Conservation (phyloP, 805 yeast species). For the Saccharomycopsis sp. region DNA sequence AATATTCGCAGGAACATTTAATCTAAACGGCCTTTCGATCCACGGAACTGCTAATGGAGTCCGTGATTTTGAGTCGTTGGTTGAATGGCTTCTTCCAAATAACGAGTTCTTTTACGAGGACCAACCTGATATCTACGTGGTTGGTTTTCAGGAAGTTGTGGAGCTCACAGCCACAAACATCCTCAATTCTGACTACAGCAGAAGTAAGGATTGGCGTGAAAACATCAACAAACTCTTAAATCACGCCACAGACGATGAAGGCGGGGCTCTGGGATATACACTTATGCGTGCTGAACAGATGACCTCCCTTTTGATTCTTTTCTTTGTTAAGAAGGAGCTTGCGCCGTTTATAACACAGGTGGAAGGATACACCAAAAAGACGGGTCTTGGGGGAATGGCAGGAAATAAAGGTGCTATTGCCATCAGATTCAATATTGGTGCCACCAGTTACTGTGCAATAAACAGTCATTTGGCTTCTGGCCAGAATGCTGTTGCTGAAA, state of each 20-base stretch:
- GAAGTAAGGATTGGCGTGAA: conserved; percentile 73
- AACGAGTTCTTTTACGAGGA: conserved; percentile 30
- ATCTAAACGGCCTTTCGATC: conserved; percentile 62
- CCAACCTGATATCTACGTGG: conserved; percentile 74
- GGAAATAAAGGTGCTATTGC: conserved; percentile 98
- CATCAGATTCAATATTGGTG: conserved; percentile 75
- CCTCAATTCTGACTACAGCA: conserved; percentile 74
- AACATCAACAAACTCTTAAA: conserved; percentile 59
- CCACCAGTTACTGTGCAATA: conserved; percentile 73
- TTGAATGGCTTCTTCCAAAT: conserved; percentile 75
- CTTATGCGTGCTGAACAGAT: conserved; percentile 68
- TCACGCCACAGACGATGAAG: conserved; percentile 34
- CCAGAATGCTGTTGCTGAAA: conserved; percentile 66
- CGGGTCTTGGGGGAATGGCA: conserved; percentile 94
- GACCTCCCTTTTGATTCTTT: conserved; percentile 58
- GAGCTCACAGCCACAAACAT: conserved; percentile 91
- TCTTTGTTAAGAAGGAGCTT: conserved; percentile 50
- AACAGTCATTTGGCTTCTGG: conserved; percentile 97
- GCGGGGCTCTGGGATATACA: conserved; percentile 33
- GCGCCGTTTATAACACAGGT: conserved; percentile 63
- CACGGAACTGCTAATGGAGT: conserved; percentile 24
- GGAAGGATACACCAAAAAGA: conserved; percentile 90
- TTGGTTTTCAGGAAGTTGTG: conserved; percentile 92
- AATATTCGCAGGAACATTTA: conserved; percentile 79
- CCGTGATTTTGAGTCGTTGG: conserved; percentile 11